Evolutionary conservation across 192 early-diverging fungal genomes (phyloP).

Genomic region (Allomyces macrogynus): DNA sequence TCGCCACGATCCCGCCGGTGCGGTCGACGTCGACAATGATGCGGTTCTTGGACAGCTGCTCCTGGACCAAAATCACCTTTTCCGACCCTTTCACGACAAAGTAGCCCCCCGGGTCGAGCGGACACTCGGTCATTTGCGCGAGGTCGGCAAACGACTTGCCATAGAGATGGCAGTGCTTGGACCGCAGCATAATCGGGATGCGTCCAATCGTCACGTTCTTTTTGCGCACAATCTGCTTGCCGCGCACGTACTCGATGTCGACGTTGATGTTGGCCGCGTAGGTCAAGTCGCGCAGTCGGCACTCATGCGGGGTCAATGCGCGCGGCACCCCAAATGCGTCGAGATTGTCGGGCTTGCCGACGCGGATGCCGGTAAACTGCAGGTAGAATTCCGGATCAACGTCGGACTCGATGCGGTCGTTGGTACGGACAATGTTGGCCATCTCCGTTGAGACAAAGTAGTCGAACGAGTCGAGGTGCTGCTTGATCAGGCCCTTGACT

Average conservation of each 20-base stretch:
- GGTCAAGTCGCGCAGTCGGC: constrained; percentile 83
- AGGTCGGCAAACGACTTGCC: constrained; percentile 61
- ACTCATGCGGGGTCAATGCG: constrained; percentile 81
- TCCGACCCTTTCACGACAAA: constrained; percentile 91
- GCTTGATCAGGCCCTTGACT: constrained; percentile 92
- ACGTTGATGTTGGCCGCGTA: constrained; percentile 83
- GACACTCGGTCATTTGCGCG: constrained; percentile 78
- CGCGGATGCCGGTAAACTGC: constrained; percentile 74
- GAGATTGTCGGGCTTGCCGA: constrained; percentile 56
- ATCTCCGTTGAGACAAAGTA: constrained; percentile 92
- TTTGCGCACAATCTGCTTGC: constrained; percentile 55
- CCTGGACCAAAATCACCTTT: constrained; percentile 94
- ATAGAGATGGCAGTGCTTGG: constrained; percentile 58
- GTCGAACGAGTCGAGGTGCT: constrained; percentile 98
- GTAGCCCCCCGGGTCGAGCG: constrained; percentile 92
- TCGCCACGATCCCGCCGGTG: constrained; percentile 58
- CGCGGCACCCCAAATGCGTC: constrained; percentile 48
- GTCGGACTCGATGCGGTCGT: constrained; percentile 72
- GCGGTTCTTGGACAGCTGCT: constrained; percentile 95
- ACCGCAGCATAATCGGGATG: constrained; percentile 92
- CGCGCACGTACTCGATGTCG: constrained; percentile 80
- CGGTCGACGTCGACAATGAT: constrained; percentile 83
- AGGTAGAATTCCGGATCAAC: constrained; percentile 83
- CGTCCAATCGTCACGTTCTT: constrained; percentile 67
- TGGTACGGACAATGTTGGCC: constrained; percentile 83